These are phyloP conservation scores for Lotmaria passim DNA, from an alignment of 208 protist genomes.

Conservation along the genomic window DNA sequence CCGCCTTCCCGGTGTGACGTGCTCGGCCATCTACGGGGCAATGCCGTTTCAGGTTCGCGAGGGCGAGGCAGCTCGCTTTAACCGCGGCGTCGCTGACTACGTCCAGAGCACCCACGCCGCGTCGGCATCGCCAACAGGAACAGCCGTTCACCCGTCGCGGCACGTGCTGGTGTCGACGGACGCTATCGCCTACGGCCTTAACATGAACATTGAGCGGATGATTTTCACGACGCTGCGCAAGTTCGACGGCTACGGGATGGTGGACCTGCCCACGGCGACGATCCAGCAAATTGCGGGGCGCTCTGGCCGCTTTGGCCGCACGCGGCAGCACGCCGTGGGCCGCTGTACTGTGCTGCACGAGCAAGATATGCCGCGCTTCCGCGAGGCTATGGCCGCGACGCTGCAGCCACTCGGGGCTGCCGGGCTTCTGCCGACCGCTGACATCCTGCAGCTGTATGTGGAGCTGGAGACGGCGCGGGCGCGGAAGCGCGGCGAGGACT, in stretches of 20 bases:
- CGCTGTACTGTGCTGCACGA: conserved; percentile 70
- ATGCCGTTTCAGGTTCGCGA: conserved; percentile 92
- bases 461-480: conserved; percentile 38
- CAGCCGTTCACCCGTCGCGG: conserved; percentile 25
- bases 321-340: conserved; percentile 48
- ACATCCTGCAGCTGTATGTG: conserved; percentile 78
- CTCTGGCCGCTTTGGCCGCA: conserved; percentile 82
- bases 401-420: conserved; percentile 43
- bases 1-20: conserved; percentile 44
- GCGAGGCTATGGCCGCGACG: conserved; percentile 18
- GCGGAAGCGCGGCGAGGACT: background rate
- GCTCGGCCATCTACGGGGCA: conserved; percentile 91
- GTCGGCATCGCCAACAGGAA: background rate
- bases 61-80: conserved; percentile 84
- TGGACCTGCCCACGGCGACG: conserved; percentile 41
- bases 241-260: conserved; percentile 75
- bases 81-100: conserved; percentile 58
- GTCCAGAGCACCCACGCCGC: background rate
- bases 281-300: conserved; percentile 89
- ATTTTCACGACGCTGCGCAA: conserved; percentile 84
- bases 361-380: conserved; percentile 37
- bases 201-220: conserved; percentile 93
- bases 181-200: conserved; percentile 96
- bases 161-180: conserved; percentile 93
- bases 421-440: conserved; percentile 73